A percentile compares a stretch with the other conserved stretches of the same genome.
Conservation (phyloP, 2,329 filamentous ascomycete species). For the Fusarium sp. region DNA sequence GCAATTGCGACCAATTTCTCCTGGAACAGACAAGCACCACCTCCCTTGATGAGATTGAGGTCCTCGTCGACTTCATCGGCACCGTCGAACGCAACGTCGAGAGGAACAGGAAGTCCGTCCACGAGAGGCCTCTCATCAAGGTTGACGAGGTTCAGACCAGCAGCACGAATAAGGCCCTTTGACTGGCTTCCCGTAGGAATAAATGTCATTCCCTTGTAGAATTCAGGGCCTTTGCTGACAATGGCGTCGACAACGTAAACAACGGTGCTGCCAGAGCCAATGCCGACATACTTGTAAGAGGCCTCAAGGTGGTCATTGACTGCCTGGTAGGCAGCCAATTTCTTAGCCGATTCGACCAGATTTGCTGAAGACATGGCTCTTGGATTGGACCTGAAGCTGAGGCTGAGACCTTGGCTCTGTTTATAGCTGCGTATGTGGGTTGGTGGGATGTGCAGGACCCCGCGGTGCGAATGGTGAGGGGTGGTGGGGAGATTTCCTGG, state of each 20-base stretch:
- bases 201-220: slow-evolving; percentile 78
- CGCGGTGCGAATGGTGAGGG: slow-evolving; percentile 27
- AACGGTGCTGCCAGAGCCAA: slow-evolving; percentile 84
- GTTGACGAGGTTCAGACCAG: slow-evolving; percentile 79
- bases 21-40: slow-evolving; percentile 96
- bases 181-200: slow-evolving; percentile 93
- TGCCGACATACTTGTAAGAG: slow-evolving; percentile 74
- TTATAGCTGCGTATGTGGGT: slow-evolving; percentile 19
- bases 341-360: slow-evolving; percentile 78
- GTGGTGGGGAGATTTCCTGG: slow-evolving; percentile 26
- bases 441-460: slow-evolving; percentile 32
- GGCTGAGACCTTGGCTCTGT: slow-evolving; percentile 29
- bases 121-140: slow-evolving; percentile 77
- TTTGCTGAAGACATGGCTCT: slow-evolving; percentile 52
- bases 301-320: slow-evolving; percentile 77
- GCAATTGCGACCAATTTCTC: slow-evolving; percentile 94
- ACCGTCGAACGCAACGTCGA: slow-evolving; percentile 95
- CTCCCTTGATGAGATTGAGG: slow-evolving; percentile 97
- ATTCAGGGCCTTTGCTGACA: slow-evolving; percentile 64
- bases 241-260: slow-evolving; percentile 89
- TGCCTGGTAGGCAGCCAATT: slow-evolving; percentile 77
- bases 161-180: slow-evolving; percentile 83
- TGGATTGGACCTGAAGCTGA: slow-evolving; percentile 6
- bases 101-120: slow-evolving; percentile 56
- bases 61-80: slow-evolving; percentile 97